These are phyloP conservation scores for Trichophaea hybrida DNA, from an alignment of 2,329 filamentous ascomycete genomes.

Conservation along the genomic window DNA sequence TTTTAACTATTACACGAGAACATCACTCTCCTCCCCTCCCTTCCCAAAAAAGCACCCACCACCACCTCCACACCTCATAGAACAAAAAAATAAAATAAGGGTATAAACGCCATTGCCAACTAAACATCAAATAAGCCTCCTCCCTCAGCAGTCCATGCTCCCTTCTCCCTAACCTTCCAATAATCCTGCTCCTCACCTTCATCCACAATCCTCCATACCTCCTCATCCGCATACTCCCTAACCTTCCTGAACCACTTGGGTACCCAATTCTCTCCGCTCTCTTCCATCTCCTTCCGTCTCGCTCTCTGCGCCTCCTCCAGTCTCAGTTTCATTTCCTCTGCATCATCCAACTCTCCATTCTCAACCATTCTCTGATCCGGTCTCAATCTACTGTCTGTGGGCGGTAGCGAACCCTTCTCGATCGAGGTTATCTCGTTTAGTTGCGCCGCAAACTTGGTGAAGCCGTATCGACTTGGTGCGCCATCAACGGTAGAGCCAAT, in stretches of 20 bases:
- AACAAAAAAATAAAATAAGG: no score
- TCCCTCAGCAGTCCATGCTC: slow-evolving; percentile 26
- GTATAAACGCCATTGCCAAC: background rate
- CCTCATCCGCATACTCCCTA: slow-evolving; percentile 44
- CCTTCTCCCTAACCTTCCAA: slow-evolving; percentile 69
- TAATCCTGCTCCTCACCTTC: slow-evolving; percentile 63
- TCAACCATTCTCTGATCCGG: slow-evolving; percentile 82
- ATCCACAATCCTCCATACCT: slow-evolving; percentile 59
- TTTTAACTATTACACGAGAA: no score
- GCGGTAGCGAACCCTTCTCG: slow-evolving; percentile 59
- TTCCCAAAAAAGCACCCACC: no score
- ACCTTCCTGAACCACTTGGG: slow-evolving; percentile 76
- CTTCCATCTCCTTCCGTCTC: slow-evolving; percentile 61
- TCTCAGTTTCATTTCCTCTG: slow-evolving; percentile 66
- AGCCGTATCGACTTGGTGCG: slow-evolving; percentile 65
- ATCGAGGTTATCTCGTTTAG: slow-evolving; percentile 78
- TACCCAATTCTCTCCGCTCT: slow-evolving; percentile 53
- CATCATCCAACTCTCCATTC: slow-evolving; percentile 63
- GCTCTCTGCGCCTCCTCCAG: slow-evolving; percentile 76
- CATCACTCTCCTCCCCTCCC: no score
- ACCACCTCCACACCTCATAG: no score
- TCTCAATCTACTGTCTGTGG: slow-evolving; percentile 68
- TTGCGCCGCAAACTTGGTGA: slow-evolving; percentile 70
- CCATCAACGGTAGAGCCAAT: slow-evolving; percentile 66
- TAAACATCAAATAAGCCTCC: background rate